These are phyloP conservation scores for Penicillium alfredii DNA, from an alignment of 495 filamentous ascomycete species.

Conservation along the genomic window DNA sequence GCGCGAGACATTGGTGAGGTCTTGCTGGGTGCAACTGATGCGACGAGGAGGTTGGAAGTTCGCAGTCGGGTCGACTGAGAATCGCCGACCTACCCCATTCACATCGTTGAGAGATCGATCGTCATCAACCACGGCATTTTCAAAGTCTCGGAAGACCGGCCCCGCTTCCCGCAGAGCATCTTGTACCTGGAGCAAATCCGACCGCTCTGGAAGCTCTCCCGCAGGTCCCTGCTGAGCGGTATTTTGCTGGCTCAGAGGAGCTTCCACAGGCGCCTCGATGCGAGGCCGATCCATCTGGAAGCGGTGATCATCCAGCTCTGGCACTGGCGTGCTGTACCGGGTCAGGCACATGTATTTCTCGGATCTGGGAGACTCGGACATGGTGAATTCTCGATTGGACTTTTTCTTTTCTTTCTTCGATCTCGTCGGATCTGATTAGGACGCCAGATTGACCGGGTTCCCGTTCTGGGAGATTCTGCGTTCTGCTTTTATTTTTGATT, in stretches of 20 bases:
- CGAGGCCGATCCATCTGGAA: constrained; percentile 66
- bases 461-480: no score
- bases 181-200: constrained; percentile 46
- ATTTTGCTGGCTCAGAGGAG: constrained; percentile 32
- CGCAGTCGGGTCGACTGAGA: constrained; percentile 34
- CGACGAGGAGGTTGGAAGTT: constrained; percentile 35
- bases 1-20: constrained; percentile 39
- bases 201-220: constrained; percentile 32
- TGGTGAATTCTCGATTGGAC: constrained; percentile 30
- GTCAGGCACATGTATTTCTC: constrained; percentile 51
- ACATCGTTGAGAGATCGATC: constrained; percentile 48
- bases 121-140: constrained; percentile 81
- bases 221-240: constrained; percentile 25
- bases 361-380: constrained; percentile 61
- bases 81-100: constrained; percentile 34
- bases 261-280: constrained; percentile 45
- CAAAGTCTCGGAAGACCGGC: constrained; percentile 62
- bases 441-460: constrained; percentile 18
- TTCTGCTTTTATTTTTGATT: constrained; percentile 8
- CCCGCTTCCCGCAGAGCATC: constrained; percentile 40
- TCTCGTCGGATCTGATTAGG: constrained; percentile 4
- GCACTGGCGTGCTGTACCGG: constrained; percentile 70
- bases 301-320: constrained; percentile 90
- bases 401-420: constrained; percentile 1
- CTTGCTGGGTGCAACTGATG: constrained; percentile 38